Evolutionary conservation across 306 rosid species (phyloP), one percentile per base, ranked within the genome.

Genomic region (Clitoria ternatea): DNA sequence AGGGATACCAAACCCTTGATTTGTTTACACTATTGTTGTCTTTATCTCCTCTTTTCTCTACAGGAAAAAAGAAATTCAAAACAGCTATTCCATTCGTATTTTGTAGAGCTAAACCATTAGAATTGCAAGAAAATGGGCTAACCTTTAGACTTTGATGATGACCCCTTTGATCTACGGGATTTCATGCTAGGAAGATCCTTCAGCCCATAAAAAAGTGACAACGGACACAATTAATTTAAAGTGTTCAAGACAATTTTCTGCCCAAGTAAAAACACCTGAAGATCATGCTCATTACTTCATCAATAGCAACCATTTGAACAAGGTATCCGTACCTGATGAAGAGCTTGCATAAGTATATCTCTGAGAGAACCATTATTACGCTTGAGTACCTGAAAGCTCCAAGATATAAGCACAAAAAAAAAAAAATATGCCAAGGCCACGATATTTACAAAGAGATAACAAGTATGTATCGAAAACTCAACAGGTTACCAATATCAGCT

Each of bases 151-250:
- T 72, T 72, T 5, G 70, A 47, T 15, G 74, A 66, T 49, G 78
- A 72, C 55, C 61, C 52, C 77, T 73, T 82, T 29, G 80, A 50
- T 76, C 39, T 36, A 5, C 33, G 6, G 59, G 57, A 44, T 67
- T 83, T 87, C 32, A 39, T 67, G 82, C 72, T 42, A 56, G 89
- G 80, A 77, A 74, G 75, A 27, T 77, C 83, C 91, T 80, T 57
- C 20, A 66, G 2, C 2, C 24, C 49, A 72, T 29, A 36, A 20
- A 68, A 33, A 69, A 61, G 68, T 37, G 30, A 77, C 23, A 32
- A 11, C 33, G 70, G 24, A 78, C 20, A 71, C 2, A 17, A 42
- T 69, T 53, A 77, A 68, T 23, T 73, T 48, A 67, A 68, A 66
- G 35, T 29, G 33, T 62, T 32, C 7, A 72, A 78, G 48, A 79